phyloP scores from a whole-genome alignment of 306 rosid species.

The Quercus wislizeni region DNA sequence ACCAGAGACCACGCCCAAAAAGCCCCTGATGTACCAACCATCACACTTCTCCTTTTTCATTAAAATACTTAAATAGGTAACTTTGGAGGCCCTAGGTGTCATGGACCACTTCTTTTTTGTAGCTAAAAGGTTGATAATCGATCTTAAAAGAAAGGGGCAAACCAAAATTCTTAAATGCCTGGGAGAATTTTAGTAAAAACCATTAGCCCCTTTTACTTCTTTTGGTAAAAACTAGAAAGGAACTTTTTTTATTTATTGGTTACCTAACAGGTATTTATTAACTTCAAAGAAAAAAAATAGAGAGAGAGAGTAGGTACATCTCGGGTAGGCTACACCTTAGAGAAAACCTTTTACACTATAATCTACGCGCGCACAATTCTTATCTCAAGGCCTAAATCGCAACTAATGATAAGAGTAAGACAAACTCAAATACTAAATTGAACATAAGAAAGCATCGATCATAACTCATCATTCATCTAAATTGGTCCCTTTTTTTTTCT shows the following conservation, averaged over 20 bases:
- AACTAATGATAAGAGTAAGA: no score
- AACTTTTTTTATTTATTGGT: background rate
- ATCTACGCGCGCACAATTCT: no score
- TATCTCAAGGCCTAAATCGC: no score
- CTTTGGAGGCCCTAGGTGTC: background rate
- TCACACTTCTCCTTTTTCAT: conserved; percentile 6
- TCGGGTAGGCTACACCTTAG: no score
- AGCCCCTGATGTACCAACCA: background rate
- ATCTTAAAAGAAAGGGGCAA: background rate
- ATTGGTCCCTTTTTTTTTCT: no score
- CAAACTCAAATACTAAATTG: no score
- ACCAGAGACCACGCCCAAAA: conserved; percentile 36
- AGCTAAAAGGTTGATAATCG: background rate
- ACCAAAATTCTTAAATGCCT: background rate
- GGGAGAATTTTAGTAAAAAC: background rate
- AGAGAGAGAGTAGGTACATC: no score
- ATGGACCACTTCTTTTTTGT: background rate
- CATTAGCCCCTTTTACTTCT: background rate
- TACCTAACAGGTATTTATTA: no score
- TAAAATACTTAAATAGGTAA: background rate
- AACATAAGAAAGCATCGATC: no score
- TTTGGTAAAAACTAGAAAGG: background rate
- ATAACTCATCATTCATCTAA: no score
- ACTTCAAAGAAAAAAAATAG: no score
- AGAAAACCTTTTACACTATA: no score